These are phyloP conservation scores for Cutaneotrichosporon dermatis DNA, from an alignment of 1,284 basidiomycete genomes.

Conservation along the genomic window DNA sequence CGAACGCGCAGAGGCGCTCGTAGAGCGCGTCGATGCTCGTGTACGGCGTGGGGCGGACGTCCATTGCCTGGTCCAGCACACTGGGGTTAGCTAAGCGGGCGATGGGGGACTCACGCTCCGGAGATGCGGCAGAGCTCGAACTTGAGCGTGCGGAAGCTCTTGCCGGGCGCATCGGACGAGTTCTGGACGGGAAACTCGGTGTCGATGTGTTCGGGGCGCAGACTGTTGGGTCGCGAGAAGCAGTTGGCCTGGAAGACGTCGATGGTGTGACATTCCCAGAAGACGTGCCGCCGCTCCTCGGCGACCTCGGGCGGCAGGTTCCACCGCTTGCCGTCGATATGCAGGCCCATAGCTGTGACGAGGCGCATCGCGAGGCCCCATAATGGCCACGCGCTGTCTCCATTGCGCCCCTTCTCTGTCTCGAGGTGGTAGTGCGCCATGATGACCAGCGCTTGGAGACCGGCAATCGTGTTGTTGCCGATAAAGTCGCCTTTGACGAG, in stretches of 20 bases:
- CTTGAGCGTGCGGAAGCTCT: conserved; percentile 28
- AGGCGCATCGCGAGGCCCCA: conserved; percentile 36
- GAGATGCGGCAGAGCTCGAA: conserved; percentile 32
- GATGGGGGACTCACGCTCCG: conserved; percentile 1
- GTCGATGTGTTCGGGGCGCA: conserved; percentile 29
- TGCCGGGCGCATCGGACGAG: conserved; percentile 10
- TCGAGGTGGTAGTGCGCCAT: conserved; percentile 30
- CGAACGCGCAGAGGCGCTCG: conserved; percentile 29
- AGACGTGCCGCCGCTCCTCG: conserved; percentile 33
- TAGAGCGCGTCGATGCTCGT: conserved; percentile 22
- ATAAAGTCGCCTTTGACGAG: conserved; percentile 38
- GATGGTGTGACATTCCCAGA: conserved; percentile 30
- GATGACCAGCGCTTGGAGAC: conserved; percentile 33
- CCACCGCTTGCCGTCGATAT: conserved; percentile 43
- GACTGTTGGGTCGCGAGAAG: conserved; percentile 31
- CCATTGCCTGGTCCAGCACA: conserved; percentile 26
- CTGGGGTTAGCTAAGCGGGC: no score
- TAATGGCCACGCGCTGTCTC: conserved; percentile 39
- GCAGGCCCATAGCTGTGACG: conserved; percentile 36
- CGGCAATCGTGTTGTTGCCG: conserved; percentile 35
- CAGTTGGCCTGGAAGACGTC: conserved; percentile 32
- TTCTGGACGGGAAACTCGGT: conserved; percentile 26
- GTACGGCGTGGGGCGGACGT: conserved; percentile 22
- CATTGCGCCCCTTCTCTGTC: conserved; percentile 34
- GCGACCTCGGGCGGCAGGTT: conserved; percentile 32